phyloP scores from a whole-genome alignment of 2,329 filamentous ascomycete genomes.

The Westerdykella sp. region DNA sequence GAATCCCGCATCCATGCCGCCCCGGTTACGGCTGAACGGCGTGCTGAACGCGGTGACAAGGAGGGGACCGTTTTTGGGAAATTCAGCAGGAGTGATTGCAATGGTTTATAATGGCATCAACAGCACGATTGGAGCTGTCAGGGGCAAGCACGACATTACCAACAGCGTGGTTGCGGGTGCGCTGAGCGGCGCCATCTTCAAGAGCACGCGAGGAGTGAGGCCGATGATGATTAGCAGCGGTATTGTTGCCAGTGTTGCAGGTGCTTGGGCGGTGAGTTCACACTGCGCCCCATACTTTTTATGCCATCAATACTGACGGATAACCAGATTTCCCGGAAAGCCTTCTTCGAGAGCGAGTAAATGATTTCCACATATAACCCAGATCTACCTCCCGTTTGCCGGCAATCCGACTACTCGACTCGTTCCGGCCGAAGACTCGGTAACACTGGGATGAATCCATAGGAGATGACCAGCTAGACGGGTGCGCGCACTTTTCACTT shows the following conservation, averaged over 20 bases:
- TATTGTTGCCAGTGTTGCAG: constrained; percentile 80
- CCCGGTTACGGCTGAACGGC: constrained; percentile 87
- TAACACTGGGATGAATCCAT: not conserved
- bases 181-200: constrained; percentile 90
- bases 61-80: constrained; percentile 89
- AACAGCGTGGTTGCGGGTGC: constrained; percentile 84
- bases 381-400: not conserved
- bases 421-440: too few relatives aligned
- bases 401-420: not conserved
- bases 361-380: not conserved
- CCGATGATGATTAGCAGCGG: constrained; percentile 93
- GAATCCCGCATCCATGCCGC: constrained; percentile 63
- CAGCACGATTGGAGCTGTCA: constrained; percentile 36
- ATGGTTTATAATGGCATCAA: constrained; percentile 84
- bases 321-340: constrained; percentile 15
- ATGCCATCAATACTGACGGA: constrained; percentile 5
- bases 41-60: constrained; percentile 91
- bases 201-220: constrained; percentile 82
- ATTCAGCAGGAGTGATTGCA: constrained; percentile 90
- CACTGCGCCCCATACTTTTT: not conserved
- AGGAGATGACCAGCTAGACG: not conserved
- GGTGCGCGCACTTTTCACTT: not conserved
- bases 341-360: constrained; percentile 19
- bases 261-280: constrained; percentile 69
- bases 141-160: constrained; percentile 58